Conservation (phyloP, 495 filamentous ascomycete species). For the Aspergillus conjunctus region DNA sequence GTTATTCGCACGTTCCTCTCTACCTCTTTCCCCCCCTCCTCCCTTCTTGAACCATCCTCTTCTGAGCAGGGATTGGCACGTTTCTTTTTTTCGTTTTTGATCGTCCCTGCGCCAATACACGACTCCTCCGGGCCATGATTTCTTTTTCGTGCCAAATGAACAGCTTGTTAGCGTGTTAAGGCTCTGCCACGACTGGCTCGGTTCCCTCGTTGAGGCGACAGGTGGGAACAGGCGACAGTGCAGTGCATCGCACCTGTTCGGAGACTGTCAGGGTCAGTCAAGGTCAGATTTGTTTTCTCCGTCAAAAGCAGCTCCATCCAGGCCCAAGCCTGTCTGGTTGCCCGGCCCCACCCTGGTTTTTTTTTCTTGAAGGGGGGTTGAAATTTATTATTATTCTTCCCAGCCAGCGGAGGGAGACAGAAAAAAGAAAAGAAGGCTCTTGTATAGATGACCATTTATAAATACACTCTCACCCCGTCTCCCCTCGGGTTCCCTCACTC, state of each 20-base stretch:
- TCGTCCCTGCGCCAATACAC: not conserved
- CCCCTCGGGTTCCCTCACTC: not conserved
- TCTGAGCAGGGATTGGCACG: constrained; percentile 13
- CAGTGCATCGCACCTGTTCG: too few relatives aligned
- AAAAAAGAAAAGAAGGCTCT: not conserved
- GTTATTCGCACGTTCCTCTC: constrained; percentile 18
- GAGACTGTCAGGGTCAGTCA: not conserved
- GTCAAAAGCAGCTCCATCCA: not conserved
- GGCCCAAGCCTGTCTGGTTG: not conserved
- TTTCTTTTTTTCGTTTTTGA: constrained; percentile 5
- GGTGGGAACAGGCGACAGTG: not conserved
- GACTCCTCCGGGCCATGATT: not conserved
- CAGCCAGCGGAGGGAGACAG: not conserved
- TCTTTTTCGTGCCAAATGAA: constrained; percentile 8
- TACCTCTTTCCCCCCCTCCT: not conserved
- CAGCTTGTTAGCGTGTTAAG: not conserved
- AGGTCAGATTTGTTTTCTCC: not conserved
- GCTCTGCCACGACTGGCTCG: not conserved
- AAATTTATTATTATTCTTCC: constrained; percentile 3
- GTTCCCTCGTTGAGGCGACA: not conserved
- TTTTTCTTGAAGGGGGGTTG: not conserved
- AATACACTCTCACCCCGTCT: not conserved
- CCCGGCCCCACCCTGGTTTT: constrained; percentile 5
- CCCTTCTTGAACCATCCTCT: constrained; percentile 9
- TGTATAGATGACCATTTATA: constrained; percentile 8